These are phyloP conservation scores for Baudoinia panamericana DNA, from an alignment of 495 filamentous ascomycete genomes.

Conservation along the genomic window DNA sequence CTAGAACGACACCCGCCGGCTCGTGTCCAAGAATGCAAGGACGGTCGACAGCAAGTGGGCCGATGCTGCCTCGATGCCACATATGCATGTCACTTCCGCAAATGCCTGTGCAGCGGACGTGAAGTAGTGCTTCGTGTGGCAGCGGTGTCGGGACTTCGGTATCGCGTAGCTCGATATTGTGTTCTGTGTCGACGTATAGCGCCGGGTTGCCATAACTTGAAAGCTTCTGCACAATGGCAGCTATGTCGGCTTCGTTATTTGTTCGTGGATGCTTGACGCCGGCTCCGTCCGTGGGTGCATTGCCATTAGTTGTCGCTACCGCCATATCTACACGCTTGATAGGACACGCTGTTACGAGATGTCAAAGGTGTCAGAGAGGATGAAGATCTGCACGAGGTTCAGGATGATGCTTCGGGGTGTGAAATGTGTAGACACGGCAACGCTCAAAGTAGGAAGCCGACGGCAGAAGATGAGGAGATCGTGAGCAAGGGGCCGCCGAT, in stretches of 20 bases:
- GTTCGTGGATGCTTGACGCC: no score
- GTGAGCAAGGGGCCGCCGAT: no score
- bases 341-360: no score
- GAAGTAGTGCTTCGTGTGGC: constrained; percentile 7
- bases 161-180: constrained; percentile 2
- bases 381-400: no score
- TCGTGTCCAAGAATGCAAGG: constrained; percentile 39
- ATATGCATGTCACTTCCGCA: constrained; percentile 30
- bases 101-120: constrained; percentile 13
- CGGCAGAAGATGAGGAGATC: no score
- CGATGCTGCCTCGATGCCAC: constrained; percentile 38
- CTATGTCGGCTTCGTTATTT: background rate
- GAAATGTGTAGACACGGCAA: no score
- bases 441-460: no score
- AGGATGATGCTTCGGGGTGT: no score
- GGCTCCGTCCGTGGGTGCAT: no score
- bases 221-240: background rate
- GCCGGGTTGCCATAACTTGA: constrained; percentile 8
- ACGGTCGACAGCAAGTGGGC: constrained; percentile 33
- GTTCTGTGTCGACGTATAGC: constrained; percentile 6
- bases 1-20: constrained; percentile 36
- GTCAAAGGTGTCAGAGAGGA: no score
- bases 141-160: constrained; percentile 8
- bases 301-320: no score
- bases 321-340: no score